Conservation (phyloP, 2,329 filamentous ascomycete species). For the Talaromyces albobiverticillius region DNA sequence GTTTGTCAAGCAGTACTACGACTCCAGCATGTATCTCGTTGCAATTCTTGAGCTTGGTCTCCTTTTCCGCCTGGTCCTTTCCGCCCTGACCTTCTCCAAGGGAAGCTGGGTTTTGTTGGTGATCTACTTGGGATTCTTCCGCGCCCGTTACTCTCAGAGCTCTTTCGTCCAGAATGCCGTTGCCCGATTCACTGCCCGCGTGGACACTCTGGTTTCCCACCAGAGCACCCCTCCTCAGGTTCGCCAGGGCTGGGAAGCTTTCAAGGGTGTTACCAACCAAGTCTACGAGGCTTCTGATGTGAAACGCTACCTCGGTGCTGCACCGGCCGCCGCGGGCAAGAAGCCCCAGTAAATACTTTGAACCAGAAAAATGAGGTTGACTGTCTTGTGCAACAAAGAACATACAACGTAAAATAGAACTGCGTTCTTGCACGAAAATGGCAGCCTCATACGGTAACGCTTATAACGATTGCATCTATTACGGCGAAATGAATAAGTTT, state of each 20-base stretch:
- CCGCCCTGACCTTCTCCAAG: conserved; percentile 82
- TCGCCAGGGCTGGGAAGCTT: conserved; percentile 73
- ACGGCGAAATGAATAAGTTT: conserved; percentile 9
- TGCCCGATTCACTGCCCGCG: conserved; percentile 65
- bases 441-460: conserved; percentile 7
- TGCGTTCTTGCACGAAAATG: not conserved
- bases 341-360: conserved; percentile 44
- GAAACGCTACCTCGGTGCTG: conserved; percentile 64
- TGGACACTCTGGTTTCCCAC: conserved; percentile 78
- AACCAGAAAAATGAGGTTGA: not conserved
- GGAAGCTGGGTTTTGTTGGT: conserved; percentile 84
- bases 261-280: conserved; percentile 71
- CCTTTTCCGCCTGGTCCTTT: conserved; percentile 77
- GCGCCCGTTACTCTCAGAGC: conserved; percentile 86
- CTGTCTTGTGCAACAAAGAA: not conserved
- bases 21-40: conserved; percentile 90
- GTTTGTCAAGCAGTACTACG: conserved; percentile 98
- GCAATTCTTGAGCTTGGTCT: conserved; percentile 82
- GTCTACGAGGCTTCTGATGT: conserved; percentile 78
- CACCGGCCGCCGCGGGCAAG: conserved; percentile 35
- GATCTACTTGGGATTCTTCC: conserved; percentile 89
- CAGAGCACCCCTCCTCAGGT: conserved; percentile 81
- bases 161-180: conserved; percentile 86
- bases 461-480: conserved; percentile 12
- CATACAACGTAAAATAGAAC: not conserved